Base-by-base conservation (phyloP, 2,329 filamentous ascomycete species). In the Curvularia sp. region DNA sequence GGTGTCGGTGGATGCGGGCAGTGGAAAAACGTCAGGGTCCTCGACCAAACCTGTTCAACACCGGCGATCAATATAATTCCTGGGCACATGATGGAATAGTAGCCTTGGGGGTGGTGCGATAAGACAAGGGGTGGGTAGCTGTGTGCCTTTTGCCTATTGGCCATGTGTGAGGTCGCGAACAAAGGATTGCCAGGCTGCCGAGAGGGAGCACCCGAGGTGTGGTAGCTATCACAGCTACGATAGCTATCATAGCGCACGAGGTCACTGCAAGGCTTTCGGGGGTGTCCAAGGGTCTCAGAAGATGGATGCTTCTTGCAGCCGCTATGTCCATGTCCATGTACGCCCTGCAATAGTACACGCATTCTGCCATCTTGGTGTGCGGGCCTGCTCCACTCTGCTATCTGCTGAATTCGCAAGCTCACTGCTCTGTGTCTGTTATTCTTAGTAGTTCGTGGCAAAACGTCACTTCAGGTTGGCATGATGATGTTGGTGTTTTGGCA, bases 201-300 rank as follows among this genome's bases (percentile, higher is more conserved):
- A 43, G 44, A 33, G 55, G 54, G 55, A 56, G 53, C 54, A 49
- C 38, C 57, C 49, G 33, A 46, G 50, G 48, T 59, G 42, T 55
- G 43, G 31, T 15, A 18, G 61, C 6, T n/a, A 20, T 47, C 26
- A 31, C 22, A n/a, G 10, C 30, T 12, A 31, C 53, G 41, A 18
- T 15, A 5, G 58, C 6, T n/a, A 20, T 47, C 26, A 31, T 22
- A n/a, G 43, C 28, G 24, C 55, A 38, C 52, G 46, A 49, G 56
- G 24, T 43, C 33, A 18, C 26, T 33, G 10, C 30, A 31, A 31
- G 13, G 5, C 28, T 44, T 54, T 56, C 35, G 48, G 61, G 60
- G 63, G 59, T 51, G 58, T 28, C 28, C 41, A 51, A 62, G 50
- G 63, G 65, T 65, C 60, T 65, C 62, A 65, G 39, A 38, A 57